Conservation (phyloP, 2,329 filamentous ascomycete species). For the Hirsutella thompsonii region DNA sequence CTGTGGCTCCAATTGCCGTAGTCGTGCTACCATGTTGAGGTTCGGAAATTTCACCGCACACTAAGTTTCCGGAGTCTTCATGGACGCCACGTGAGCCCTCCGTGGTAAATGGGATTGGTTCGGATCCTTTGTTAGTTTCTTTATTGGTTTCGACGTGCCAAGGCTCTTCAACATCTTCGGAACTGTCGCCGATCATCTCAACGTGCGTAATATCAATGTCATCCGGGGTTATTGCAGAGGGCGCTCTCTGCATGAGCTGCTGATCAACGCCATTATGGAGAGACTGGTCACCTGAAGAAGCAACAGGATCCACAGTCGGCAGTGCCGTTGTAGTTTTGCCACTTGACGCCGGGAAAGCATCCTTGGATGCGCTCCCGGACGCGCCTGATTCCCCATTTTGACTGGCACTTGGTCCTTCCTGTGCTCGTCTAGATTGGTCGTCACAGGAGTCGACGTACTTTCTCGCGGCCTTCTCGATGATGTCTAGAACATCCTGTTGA, state of each 20-base stretch:
- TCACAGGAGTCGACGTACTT: conserved; percentile 33
- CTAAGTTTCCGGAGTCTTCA: background rate
- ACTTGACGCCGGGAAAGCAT: too few relatives aligned
- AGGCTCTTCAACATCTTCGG: conserved; percentile 1
- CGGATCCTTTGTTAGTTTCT: background rate
- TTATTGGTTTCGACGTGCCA: background rate
- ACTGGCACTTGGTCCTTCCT: background rate
- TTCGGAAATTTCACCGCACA: background rate
- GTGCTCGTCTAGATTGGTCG: conserved; percentile 4
- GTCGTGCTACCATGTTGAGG: background rate
- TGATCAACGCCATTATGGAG: background rate
- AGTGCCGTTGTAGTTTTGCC: background rate
- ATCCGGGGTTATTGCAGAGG: conserved; percentile 13
- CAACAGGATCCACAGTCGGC: too few relatives aligned
- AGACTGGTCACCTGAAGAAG: background rate
- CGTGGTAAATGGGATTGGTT: background rate
- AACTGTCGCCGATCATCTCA: conserved; percentile 13
- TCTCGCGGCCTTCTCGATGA: conserved; percentile 36
- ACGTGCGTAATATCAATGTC: conserved; percentile 36
- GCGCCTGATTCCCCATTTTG: background rate
- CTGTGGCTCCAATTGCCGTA: too few relatives aligned
- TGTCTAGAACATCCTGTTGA: conserved; percentile 34
- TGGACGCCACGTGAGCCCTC: too few relatives aligned
- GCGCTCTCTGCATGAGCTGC: background rate
- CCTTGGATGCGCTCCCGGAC: too few relatives aligned